Conservation (phyloP, 2,329 filamentous ascomycete species). For the Botrytis medusae region DNA sequence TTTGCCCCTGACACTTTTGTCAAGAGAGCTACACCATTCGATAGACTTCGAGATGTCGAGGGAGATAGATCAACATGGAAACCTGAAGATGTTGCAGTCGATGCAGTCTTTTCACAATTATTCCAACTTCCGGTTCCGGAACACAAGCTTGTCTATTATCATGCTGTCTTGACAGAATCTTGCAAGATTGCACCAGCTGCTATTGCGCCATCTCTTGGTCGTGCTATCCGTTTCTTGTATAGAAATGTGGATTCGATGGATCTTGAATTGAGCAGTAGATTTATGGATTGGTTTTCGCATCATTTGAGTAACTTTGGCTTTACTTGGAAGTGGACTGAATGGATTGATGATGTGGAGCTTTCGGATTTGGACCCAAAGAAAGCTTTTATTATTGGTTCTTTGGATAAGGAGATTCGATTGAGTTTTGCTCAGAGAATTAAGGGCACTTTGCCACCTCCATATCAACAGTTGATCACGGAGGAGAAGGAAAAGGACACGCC, state of each 20-base stretch:
- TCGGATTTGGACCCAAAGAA: conserved; percentile 81
- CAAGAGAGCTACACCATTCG: conserved; percentile 89
- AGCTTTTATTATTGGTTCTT: conserved; percentile 83
- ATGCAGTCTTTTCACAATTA: conserved; percentile 94
- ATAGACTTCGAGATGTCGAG: conserved; percentile 74
- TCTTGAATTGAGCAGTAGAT: conserved; percentile 80
- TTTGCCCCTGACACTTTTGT: conserved; percentile 89
- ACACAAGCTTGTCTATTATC: conserved; percentile 95
- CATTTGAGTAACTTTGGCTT: conserved; percentile 99
- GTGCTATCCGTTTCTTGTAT: conserved; percentile 91
- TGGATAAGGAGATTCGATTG: conserved; percentile 95
- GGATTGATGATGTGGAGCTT: conserved; percentile 81
- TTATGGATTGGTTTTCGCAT: conserved; percentile 97
- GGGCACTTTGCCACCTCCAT: conserved; percentile 83
- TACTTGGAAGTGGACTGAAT: conserved; percentile 99
- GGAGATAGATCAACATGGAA: conserved; percentile 80
- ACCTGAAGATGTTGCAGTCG: conserved; percentile 94
- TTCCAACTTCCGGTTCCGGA: conserved; percentile 83
- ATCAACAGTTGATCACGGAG: conserved; percentile 75
- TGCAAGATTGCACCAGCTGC: conserved; percentile 95
- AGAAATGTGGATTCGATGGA: conserved; percentile 80
- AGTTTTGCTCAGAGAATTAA: conserved; percentile 96
- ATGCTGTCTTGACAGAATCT: conserved; percentile 88
- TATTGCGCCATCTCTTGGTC: conserved; percentile 90
- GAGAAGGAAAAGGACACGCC: conserved; percentile 96